Evolutionary conservation across 306 rosid species (phyloP), one percentile per base, ranked within the genome.

Genomic region (Begonia peltatifolia): DNA sequence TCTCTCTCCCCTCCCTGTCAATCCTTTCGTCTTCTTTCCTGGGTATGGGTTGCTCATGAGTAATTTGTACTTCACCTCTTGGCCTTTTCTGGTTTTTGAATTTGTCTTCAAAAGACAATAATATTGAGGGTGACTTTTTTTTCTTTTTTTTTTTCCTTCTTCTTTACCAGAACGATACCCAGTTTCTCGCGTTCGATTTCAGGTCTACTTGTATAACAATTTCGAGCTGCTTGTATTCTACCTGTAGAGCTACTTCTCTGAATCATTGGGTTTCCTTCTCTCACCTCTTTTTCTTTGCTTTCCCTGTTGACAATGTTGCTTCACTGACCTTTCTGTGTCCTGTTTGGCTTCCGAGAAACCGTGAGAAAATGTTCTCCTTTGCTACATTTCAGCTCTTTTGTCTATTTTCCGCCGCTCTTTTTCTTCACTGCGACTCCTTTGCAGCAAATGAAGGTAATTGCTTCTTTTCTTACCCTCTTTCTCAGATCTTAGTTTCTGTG

Each of bases 371-470:
- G 94, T 72, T 57, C 15, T 64, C 71, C 11, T 68, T 58, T 9
- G 57, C 78, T 74, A 65, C 73, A 11, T 60, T 83, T 25, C 73
- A 62, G 68, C 54, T 78, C 56, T 64, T 44, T 11, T 44, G 61
- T 68, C 71, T 81, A 14, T 48, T 78, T 51, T 70, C 43, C 42
- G 68, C 60, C n/a, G 53, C 70, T 58, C 64, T 68, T 58, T 58
- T 71, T 44, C 77, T 61, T 66, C 64, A 55, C 9, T 68, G 82
- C 54, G 71, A 72, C 25, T 59, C 73, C 18, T 61, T 74, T 50
- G 66, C 76, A 57, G 44, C 71, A 42, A 63, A 74, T n/a, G 96
- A 87, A 83, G 94, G 96, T 87, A 55, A 13, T 55, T 55, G 47
- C 55, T 18, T 35, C 57, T 50, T 50, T 30, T 30, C 38, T 30